Evolutionary conservation across 352 stramenopile species (phyloP).

Genomic region (Phytopythium ostracodes): DNA sequence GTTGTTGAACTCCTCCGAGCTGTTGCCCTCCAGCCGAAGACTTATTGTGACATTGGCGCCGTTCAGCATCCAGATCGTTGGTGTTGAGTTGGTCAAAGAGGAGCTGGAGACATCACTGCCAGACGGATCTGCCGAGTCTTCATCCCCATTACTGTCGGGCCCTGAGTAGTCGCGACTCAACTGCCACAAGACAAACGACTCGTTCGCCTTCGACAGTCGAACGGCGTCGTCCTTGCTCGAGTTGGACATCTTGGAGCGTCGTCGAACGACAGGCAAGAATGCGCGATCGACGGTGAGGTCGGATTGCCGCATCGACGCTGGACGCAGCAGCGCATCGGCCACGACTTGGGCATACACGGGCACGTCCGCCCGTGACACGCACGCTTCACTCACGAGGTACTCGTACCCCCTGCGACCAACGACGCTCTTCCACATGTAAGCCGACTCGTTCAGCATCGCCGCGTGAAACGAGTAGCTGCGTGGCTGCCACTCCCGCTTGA

Average conservation of each 20-base stretch:
- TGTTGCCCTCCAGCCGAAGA: not conserved
- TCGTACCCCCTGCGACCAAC: not conserved
- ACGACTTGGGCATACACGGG: not conserved
- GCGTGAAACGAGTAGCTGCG: not conserved
- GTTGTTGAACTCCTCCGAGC: not conserved
- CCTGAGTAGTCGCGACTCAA: not conserved
- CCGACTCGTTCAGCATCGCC: not conserved
- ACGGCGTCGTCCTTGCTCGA: not conserved
- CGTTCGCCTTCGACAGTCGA: not conserved
- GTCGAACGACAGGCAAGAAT: not conserved
- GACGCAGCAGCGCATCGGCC: not conserved
- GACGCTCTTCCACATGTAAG: constrained; percentile 5
- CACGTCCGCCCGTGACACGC: not conserved
- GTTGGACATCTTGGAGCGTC: not conserved
- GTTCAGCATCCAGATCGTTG: not conserved
- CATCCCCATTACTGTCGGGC: not conserved
- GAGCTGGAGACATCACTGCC: not conserved
- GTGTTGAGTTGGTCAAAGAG: not conserved
- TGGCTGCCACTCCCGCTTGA: constrained; percentile 1
- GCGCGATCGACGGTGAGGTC: not conserved
- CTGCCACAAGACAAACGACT: constrained; percentile 6
- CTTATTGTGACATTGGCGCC: not conserved
- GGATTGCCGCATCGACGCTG: not conserved
- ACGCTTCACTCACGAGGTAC: not conserved
- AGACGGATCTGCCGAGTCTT: not conserved